These are phyloP conservation scores for Fusarium tricinctum DNA, from an alignment of 2,329 filamentous ascomycete genomes.

Conservation along the genomic window DNA sequence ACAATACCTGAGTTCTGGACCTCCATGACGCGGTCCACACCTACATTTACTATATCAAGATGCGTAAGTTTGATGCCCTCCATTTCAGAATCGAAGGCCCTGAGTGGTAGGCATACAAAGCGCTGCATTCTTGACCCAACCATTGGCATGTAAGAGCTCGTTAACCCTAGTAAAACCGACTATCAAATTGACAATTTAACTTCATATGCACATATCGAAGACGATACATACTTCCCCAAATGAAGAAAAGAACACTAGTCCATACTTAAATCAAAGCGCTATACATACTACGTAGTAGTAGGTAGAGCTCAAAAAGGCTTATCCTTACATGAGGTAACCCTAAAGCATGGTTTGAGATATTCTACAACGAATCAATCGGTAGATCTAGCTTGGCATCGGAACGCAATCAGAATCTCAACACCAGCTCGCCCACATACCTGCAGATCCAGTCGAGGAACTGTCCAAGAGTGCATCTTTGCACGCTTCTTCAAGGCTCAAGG, in stretches of 20 bases:
- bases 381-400: constrained; percentile 35
- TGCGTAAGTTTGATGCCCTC: neutral
- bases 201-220: neutral
- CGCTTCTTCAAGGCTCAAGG: neutral
- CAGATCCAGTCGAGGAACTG: constrained; percentile 23
- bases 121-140: constrained; percentile 27
- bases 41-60: neutral
- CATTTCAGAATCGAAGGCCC: neutral
- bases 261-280: neutral
- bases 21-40: neutral
- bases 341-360: constrained; percentile 7
- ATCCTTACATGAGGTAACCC: neutral
- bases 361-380: constrained; percentile 24
- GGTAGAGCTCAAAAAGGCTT: constrained; percentile 2
- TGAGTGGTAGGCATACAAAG: neutral
- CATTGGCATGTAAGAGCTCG: constrained; percentile 17
- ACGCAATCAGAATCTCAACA: constrained; percentile 16
- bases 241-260: neutral
- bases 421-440: constrained; percentile 27
- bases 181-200: neutral
- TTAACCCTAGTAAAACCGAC: constrained; percentile 1
- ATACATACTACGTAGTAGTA: neutral
- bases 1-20: neutral
- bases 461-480: constrained; percentile 1
- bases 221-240: neutral